Conservation (phyloP, 257 asterid genomes). For the Jacaranda copaia region DNA sequence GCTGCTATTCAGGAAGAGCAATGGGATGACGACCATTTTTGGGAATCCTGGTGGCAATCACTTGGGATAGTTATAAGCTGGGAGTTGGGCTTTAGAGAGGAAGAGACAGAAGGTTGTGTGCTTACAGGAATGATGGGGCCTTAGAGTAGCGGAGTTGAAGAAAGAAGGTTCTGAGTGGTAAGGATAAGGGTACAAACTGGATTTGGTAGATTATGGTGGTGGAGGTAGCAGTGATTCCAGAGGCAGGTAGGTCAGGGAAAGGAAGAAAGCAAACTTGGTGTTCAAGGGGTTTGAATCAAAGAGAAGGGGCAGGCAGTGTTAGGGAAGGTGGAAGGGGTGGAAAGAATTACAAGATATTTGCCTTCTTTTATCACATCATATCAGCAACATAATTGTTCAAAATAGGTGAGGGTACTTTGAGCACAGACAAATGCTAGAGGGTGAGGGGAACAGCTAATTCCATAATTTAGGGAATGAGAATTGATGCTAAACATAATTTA, state of each 20-base stretch:
- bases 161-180: background rate
- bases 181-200: background rate
- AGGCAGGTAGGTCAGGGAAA: no score
- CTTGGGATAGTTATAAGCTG: background rate
- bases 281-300: no score
- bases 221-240: no score
- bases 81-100: background rate
- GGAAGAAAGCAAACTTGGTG: no score
- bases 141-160: background rate
- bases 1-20: background rate
- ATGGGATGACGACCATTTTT: no score
- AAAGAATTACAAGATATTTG: no score
- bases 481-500: background rate
- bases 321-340: no score
- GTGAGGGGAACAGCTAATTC: background rate
- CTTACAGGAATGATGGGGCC: background rate
- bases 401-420: background rate
- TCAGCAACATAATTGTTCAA: no score
- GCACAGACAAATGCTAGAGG: slow-evolving; percentile 12
- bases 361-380: no score
- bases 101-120: background rate
- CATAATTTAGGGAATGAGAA: no score
- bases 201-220: no score
- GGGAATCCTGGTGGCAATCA: background rate
- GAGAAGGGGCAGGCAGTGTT: no score